These are phyloP conservation scores for Eimeria tenella DNA, from an alignment of 169 alveolate genomes.

Conservation along the genomic window DNA sequence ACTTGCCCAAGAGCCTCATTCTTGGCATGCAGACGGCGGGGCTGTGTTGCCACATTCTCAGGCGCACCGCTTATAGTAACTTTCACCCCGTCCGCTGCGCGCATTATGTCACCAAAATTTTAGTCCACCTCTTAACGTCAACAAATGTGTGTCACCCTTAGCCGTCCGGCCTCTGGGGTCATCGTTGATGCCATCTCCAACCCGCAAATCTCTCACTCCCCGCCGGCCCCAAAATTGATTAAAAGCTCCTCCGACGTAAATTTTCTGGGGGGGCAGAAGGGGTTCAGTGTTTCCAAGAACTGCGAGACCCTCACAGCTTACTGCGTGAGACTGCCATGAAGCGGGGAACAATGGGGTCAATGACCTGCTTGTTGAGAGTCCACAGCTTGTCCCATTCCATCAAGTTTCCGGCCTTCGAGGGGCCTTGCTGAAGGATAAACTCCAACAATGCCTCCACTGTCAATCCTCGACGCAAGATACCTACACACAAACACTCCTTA, in stretches of 20 bases:
- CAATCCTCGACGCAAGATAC: slow-evolving; percentile 98
- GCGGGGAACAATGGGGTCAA: slow-evolving; percentile 97
- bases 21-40: slow-evolving; percentile 95
- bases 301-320: background rate
- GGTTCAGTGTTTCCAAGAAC: background rate
- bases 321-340: slow-evolving; percentile 93
- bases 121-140: too few relatives aligned
- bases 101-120: background rate
- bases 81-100: slow-evolving; percentile 80
- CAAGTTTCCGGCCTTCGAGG: slow-evolving; percentile 96
- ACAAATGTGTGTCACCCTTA: too few relatives aligned
- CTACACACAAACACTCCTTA: slow-evolving; percentile 91
- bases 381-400: slow-evolving; percentile 99
- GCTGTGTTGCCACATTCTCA: slow-evolving; percentile 84
- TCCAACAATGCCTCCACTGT: slow-evolving; percentile 97
- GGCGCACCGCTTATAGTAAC: slow-evolving; percentile 86
- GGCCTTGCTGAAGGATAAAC: slow-evolving; percentile 98
- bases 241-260: background rate
- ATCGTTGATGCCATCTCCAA: too few relatives aligned
- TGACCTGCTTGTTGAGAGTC: slow-evolving; percentile 96
- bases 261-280: background rate
- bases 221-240: slow-evolving; percentile 77
- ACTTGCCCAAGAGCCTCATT: slow-evolving; percentile 94
- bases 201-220: slow-evolving; percentile 17
- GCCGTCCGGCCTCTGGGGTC: too few relatives aligned